These are phyloP conservation scores for Dactylellina leptospora DNA, from an alignment of 2,329 filamentous ascomycete species.

Conservation along the genomic window DNA sequence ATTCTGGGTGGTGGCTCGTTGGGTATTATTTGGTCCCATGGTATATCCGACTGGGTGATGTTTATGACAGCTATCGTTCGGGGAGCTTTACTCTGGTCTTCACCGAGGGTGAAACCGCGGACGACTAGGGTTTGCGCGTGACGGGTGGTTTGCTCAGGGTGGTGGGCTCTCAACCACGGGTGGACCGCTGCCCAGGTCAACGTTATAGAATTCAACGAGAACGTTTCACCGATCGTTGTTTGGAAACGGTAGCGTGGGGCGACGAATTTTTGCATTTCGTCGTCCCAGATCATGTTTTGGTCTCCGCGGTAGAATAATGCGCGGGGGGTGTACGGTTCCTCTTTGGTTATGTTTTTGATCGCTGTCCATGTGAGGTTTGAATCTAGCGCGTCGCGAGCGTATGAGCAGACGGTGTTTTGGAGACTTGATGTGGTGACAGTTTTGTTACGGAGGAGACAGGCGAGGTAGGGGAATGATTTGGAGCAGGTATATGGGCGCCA, in stretches of 20 bases:
- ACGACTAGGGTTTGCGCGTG: constrained; percentile 21
- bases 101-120: neutral
- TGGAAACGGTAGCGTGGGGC: constrained; percentile 23
- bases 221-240: neutral
- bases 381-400: neutral
- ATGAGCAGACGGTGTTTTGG: constrained; percentile 33
- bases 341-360: neutral
- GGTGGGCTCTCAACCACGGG: no score
- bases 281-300: constrained; percentile 1
- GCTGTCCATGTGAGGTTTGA: neutral
- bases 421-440: neutral
- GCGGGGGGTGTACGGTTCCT: constrained; percentile 12
- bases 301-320: constrained; percentile 32
- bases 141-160: neutral
- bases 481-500: constrained; percentile 40
- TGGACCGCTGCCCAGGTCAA: constrained; percentile 10
- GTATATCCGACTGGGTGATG: constrained; percentile 4
- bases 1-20: neutral
- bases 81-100: neutral
- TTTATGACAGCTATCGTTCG: constrained; percentile 5
- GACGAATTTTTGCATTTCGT: neutral
- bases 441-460: neutral
- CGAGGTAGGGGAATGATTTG: constrained; percentile 14
- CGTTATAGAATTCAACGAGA: constrained; percentile 35
- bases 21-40: no score